Base-by-base conservation (phyloP, 805 yeast species). In the Candida sithepensis region DNA sequence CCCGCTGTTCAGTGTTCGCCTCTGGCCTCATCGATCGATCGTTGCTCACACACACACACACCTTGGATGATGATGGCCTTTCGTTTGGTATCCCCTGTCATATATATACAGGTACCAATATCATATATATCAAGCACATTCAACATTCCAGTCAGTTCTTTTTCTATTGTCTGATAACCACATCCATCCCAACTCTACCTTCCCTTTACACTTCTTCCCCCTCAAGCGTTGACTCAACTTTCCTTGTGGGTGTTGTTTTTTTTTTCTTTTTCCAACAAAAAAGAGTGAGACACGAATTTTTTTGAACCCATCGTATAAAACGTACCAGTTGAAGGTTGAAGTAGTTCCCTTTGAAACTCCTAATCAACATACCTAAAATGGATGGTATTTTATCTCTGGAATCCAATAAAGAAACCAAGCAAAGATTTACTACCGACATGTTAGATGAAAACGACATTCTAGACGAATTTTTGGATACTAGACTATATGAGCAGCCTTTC, bases 391-490 rank as follows among this genome's bases (percentile, higher is more conserved):
- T 57, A n/a, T 58, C 60, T 3, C 42, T 53, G 50, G 48, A 51
- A 32, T 51, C 54, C 13, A 51, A 51, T 23, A 44, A 44, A 36
- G 58, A 53, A n/a, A 53, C 52, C 18, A 38, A 47, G 22, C 53
- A 50, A 13, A 55, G 53, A 23, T 41, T 52, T 19, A 46, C 49
- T 36, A 42, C 48, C 22, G 38, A 39, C 14, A 44, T 46, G 23
- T 43, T 52, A 9, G 50, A 54, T 19, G 72, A 71, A 33, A 74
- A 71, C 20, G 84, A 81, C 50, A 70, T 81, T 32, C 58, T 81
- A 40, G 83, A 78, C 55, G 85, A 81, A 57, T 78, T 78, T 46
- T 64, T 78, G 45, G 82, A 78, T 56, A 74, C 77, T 52, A 63
- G 81, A 46, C 74, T 77, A 9, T 77, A 74, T 50, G 80, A 76